Evolutionary conservation across 805 yeast genomes (phyloP), one percentile per base, ranked within the genome.

Genomic region (Wickerhamiella shivajii): DNA sequence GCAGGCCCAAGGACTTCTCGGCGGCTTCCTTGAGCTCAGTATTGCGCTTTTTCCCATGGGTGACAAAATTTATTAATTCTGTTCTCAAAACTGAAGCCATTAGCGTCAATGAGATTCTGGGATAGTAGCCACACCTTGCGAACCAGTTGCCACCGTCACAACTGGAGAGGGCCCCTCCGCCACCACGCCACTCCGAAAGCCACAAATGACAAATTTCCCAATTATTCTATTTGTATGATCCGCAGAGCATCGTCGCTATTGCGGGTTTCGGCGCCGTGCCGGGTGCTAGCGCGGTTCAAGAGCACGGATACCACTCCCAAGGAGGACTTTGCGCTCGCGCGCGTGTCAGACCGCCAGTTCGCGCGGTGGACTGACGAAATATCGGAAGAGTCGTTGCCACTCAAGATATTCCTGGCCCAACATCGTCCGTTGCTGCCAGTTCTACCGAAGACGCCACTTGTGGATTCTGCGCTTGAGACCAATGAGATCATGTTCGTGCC

Each of bases 41-140:
- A 46, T 72, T 72, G 42, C 80, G 64, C 33, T 93, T 62, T 51
- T 71, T 75, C 7, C 90, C 64, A 44, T 83, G 94, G 1, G 75
- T 56, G 3, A 74, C 59, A 34, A 87, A 59, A 18, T 58, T 61
- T 8, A 64, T 56, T 41, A 84, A 59, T 47, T 83, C 95, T 0
- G 66, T 42, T 8, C 58, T 52, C 34, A 81, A 55, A 14, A 31
- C 18, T n/a, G n/a, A n/a, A n/a, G n/a, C n/a, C n/a, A n/a, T n/a
- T n/a, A n/a, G n/a, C n/a, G n/a, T n/a, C n/a, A n/a, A n/a, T n/a
- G n/a, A n/a, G n/a, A n/a, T n/a, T n/a, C n/a, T n/a, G n/a, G n/a
- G n/a, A n/a, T n/a, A n/a, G n/a, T n/a, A n/a, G n/a, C n/a, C n/a
- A n/a, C n/a, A n/a, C n/a, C n/a, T n/a, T n/a, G n/a, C n/a, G n/a